Base-by-base conservation (phyloP, 768 basidiomycete genomes). In the Termitomyces sp. region DNA sequence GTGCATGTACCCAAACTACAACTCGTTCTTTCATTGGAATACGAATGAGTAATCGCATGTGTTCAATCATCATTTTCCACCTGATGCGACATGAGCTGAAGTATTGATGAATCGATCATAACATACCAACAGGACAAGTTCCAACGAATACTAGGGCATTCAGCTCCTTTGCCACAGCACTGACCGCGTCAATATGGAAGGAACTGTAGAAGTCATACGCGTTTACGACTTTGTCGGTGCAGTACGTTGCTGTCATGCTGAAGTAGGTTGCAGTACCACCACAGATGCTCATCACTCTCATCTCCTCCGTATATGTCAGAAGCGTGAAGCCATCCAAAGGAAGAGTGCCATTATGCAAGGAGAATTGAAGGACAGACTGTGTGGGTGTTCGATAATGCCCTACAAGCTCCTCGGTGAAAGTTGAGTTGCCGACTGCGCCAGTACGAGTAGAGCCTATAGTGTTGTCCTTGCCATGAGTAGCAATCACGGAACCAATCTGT, bases 231-330 rank as follows among this genome's bases (percentile, higher is more conserved):
- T 53, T 60, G 39, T 57, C 55, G 27, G 55, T 48, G 18, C 59
- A 60, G 27, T 50, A 60, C 4, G 56, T 41, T 1, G 48, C 51
- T 27, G 55, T 57, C 55, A 62, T 53, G 36, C 42, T 55, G 8
- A 62, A 3, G 22, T 57, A 62, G 6, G 58, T 59, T 2, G 58
- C 61, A 6, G 37, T 55, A 22, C 61, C 61, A 9, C 58, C 53
- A 22, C 61, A 62, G 16, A 62, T 59, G 49, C 61, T 62, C 43
- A 41, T 42, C 5, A 46, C 47, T 14, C 53, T 46, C 14, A 55
- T 7, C 29, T 62, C 61, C 20, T 62, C 61, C 4, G 55, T 54
- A 48, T 62, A 62, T 5, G 22, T 12, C 9, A 7, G 16, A 20
- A 59, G 29, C 9, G n/a, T 55, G 20, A 52, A 37, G 24, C 32